Conservation (phyloP, 345 rosid genomes). For the Garcia nutans region DNA sequence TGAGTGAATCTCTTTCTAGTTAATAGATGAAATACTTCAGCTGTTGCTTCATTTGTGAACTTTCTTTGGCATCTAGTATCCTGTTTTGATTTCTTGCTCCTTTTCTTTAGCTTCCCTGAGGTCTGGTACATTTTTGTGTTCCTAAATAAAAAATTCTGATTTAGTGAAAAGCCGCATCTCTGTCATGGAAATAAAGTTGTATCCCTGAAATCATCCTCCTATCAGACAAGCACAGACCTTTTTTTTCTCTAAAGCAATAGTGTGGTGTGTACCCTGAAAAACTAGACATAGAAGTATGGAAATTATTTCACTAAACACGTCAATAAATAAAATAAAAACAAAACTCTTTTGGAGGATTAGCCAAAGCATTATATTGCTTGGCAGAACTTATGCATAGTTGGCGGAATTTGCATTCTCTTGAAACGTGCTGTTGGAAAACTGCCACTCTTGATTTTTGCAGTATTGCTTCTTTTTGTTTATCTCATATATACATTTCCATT, state of each 20-base stretch:
- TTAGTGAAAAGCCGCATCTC: neutral
- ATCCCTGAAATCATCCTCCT: neutral
- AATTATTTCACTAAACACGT: neutral
- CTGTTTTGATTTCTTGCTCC: neutral
- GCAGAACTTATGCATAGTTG: neutral
- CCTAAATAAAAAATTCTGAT: neutral
- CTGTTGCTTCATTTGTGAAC: neutral
- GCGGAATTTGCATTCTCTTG: neutral
- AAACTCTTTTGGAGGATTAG: neutral
- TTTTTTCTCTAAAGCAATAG: neutral
- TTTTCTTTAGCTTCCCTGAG: neutral
- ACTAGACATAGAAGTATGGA: neutral
- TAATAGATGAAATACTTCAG: neutral
- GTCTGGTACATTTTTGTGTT: neutral
- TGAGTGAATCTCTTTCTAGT: neutral
- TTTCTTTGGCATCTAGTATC: neutral
- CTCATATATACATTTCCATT: neutral
- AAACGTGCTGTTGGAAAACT: neutral
- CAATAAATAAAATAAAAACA: too few relatives aligned
- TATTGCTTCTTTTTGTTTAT: neutral
- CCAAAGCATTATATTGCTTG: neutral
- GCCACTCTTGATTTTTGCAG: neutral
- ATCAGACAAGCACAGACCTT: neutral
- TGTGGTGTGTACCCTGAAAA: neutral
- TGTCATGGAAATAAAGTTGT: neutral